Conservation (phyloP, 2,329 filamentous ascomycete species). For the Apiospora aurea region DNA sequence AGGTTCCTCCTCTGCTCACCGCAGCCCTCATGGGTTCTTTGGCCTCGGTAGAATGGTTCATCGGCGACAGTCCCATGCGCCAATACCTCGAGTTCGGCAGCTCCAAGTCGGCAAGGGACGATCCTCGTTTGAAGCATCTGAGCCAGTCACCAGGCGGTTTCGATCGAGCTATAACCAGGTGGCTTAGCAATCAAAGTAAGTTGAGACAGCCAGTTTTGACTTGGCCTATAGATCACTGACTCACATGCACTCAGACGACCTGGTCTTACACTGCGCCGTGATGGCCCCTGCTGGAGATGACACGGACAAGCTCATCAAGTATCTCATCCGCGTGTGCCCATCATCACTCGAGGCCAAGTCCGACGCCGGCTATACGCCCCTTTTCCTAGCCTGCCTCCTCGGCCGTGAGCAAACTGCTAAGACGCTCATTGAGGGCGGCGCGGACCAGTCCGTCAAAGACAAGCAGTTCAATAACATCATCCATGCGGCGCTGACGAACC, state of each 20-base stretch:
- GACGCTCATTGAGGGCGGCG: slow-evolving; percentile 70
- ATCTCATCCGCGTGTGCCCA: slow-evolving; percentile 69
- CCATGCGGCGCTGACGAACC: slow-evolving; percentile 59
- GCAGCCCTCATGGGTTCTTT: slow-evolving; percentile 65
- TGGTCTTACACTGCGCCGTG: slow-evolving; percentile 72
- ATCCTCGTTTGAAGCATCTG: slow-evolving; percentile 69
- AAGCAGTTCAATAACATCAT: slow-evolving; percentile 70
- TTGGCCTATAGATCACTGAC: not conserved
- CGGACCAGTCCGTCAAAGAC: slow-evolving; percentile 72
- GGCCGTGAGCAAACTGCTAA: slow-evolving; percentile 62
- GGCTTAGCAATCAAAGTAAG: slow-evolving; percentile 67
- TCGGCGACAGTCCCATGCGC: slow-evolving; percentile 72
- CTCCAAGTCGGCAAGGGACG: slow-evolving; percentile 64
- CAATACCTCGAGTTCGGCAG: slow-evolving; percentile 72
- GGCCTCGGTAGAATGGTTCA: slow-evolving; percentile 78
- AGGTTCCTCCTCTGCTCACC: slow-evolving; percentile 65
- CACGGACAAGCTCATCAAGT: slow-evolving; percentile 65
- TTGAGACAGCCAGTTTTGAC: slow-evolving; percentile 27
- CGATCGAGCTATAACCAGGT: slow-evolving; percentile 66
- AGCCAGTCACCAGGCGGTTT: slow-evolving; percentile 67
- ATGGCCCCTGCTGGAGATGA: slow-evolving; percentile 49
- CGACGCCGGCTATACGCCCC: slow-evolving; percentile 66
- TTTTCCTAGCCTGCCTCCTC: slow-evolving; percentile 69
- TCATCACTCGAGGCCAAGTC: slow-evolving; percentile 68
- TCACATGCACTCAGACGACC: slow-evolving; percentile 53